Evolutionary conservation across 169 alveolate species (phyloP).

Genomic region (Amoebophrya sp.): DNA sequence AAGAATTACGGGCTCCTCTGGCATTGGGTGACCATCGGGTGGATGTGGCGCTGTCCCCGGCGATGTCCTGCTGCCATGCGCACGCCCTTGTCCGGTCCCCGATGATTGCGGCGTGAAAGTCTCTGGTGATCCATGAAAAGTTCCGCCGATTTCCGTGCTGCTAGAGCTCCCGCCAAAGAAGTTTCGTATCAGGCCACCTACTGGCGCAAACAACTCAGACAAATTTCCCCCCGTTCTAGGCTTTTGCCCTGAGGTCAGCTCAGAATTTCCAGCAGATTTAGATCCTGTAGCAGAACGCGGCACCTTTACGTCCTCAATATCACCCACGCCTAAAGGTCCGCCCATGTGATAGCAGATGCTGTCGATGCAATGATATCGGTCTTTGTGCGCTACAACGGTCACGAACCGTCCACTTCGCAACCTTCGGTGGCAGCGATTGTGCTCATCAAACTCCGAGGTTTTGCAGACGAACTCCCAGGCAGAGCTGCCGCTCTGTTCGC

Average conservation of each 20-base stretch:
- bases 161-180: neutral
- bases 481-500: too few species aligned
- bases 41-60: neutral
- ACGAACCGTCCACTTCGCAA: neutral
- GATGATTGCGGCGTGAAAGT: neutral
- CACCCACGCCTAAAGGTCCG: neutral
- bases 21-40: neutral
- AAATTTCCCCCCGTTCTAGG: neutral
- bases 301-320: neutral
- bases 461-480: too few species aligned
- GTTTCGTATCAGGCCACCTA: neutral
- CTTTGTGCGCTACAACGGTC: neutral
- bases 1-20: neutral
- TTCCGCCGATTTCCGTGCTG: neutral
- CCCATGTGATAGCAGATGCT: conserved; percentile 21
- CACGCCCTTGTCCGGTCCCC: neutral
- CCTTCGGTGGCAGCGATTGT: neutral
- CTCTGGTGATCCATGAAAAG: neutral
- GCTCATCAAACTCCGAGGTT: neutral
- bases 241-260: neutral
- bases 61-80: neutral
- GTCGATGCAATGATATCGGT: neutral
- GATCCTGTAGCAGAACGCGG: neutral
- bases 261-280: neutral
- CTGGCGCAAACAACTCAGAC: neutral